phyloP scores from a whole-genome alignment of 148 eudicot species.

The Vaccinium darrowii region DNA sequence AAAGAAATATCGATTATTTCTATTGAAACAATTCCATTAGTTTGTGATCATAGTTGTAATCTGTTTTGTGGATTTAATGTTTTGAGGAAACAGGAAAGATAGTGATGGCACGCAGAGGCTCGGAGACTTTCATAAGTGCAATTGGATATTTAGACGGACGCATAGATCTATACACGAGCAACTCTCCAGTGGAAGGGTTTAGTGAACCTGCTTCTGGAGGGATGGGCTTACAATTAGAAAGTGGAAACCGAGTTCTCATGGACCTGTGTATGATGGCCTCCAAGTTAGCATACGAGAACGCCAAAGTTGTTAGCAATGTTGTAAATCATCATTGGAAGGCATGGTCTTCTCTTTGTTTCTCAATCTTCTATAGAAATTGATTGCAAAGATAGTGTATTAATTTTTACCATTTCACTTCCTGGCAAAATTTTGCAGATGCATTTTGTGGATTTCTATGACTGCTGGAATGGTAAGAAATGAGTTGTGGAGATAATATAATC shows the following conservation, averaged over 20 bases:
- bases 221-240: slow-evolving; percentile 16
- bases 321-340: slow-evolving; percentile 57
- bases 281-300: slow-evolving; percentile 60
- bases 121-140: slow-evolving; percentile 67
- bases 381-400: not conserved
- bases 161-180: slow-evolving; percentile 41
- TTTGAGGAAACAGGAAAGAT: slow-evolving; percentile 51
- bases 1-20: not conserved
- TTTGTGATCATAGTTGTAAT: not conserved
- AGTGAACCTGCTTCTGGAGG: slow-evolving; percentile 16
- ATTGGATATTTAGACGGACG: slow-evolving; percentile 79
- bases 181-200: slow-evolving; percentile 21
- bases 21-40: not conserved
- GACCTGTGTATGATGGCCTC: slow-evolving; percentile 63
- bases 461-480: slow-evolving; percentile 55
- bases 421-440: slow-evolving; percentile 42
- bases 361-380: not conserved
- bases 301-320: slow-evolving; percentile 42
- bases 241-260: slow-evolving; percentile 46
- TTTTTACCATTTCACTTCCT: slow-evolving; percentile 12
- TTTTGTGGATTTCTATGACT: slow-evolving; percentile 63
- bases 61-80: slow-evolving; percentile 1
- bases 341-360: slow-evolving; percentile 14
- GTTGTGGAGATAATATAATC: not conserved
- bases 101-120: slow-evolving; percentile 58